Evolutionary conservation across 371 early-diverging fungal genomes (phyloP), one percentile per base, ranked within the genome.

Genomic region (Mucor mucedo): DNA sequence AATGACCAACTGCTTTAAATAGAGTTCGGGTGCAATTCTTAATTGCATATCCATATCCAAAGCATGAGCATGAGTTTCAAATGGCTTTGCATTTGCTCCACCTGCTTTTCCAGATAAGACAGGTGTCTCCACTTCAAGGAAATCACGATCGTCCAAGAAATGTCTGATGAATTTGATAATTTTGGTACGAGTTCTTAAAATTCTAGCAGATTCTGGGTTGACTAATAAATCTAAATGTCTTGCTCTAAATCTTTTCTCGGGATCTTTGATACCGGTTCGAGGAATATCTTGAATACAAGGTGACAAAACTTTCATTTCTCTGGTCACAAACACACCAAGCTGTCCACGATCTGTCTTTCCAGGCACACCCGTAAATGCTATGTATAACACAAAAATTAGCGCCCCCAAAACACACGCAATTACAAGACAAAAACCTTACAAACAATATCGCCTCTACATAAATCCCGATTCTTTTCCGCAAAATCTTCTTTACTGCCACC

Each of bases 91-190:
- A 54, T 91, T 92, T 5, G 99, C 99, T 39, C 99, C 99, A 21
- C 99, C 98, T 21, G 93, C 91, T 27, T 90, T 88, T 2, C 87
- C 70, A 14, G 93, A 91, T 58, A 99, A 75, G 42, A 98, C 86
- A 0, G 98, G 99, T 33, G 99, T 99, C 70, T 99, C 99, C 5
- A 97, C 97, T 69, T 99, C 99, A 8, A 97, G 55, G 73, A 98
- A 98, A 4, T 84, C 91, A 27, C 91, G 84, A 16, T 71, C 62
- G 65, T 94, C 89, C 11, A 99, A 72, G 68, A 87, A 98, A 1
- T 74, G 45, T 27, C 99, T 86, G 8, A 99, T 84, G 62, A 79
- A 87, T 58, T 79, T 73, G 41, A 98, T 85, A 28, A 95, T 83
- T 75, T 86, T 68, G 5, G 84, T 71, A 11, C 94, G 80, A 21